These are phyloP conservation scores for Rugonectria rugulosa DNA, from an alignment of 2,329 filamentous ascomycete species.

Conservation along the genomic window DNA sequence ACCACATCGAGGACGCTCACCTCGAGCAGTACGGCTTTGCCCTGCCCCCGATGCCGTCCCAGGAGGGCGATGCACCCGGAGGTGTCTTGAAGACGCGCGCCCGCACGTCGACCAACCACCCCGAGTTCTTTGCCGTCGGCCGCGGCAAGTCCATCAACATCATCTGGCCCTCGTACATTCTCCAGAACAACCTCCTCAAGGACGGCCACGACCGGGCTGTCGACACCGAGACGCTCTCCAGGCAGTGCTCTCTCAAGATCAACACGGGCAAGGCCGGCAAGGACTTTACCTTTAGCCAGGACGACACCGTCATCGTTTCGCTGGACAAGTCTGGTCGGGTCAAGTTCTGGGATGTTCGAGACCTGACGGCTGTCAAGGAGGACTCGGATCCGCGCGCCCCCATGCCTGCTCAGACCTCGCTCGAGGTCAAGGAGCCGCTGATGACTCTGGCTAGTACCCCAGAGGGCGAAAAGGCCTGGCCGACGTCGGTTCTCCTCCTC, in stretches of 20 bases:
- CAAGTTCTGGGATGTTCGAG: constrained; percentile 97
- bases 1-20: constrained; percentile 79
- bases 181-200: constrained; percentile 70
- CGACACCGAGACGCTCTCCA: constrained; percentile 86
- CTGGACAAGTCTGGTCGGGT: constrained; percentile 96
- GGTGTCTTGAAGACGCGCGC: constrained; percentile 96
- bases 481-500: constrained; percentile 93
- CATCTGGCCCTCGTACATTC: constrained; percentile 72
- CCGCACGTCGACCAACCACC: constrained; percentile 85
- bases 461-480: constrained; percentile 92
- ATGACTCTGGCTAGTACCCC: constrained; percentile 87
- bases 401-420: constrained; percentile 62
- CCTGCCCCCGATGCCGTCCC: constrained; percentile 83
- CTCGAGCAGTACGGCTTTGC: constrained; percentile 88
- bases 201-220: constrained; percentile 72
- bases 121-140: constrained; percentile 93
- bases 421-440: constrained; percentile 86
- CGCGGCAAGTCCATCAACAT: constrained; percentile 96
- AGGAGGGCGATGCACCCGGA: constrained; percentile 89
- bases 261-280: constrained; percentile 98
- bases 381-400: constrained; percentile 59
- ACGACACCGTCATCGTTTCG: constrained; percentile 92
- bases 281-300: constrained; percentile 97
- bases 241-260: constrained; percentile 89
- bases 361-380: constrained; percentile 67